Percentiles rank a stretch among this genome's conserved stretches.
Evolutionary conservation across 176 grass and related monocot genomes (phyloP).

Genomic region (Eragrostis nindensis): DNA sequence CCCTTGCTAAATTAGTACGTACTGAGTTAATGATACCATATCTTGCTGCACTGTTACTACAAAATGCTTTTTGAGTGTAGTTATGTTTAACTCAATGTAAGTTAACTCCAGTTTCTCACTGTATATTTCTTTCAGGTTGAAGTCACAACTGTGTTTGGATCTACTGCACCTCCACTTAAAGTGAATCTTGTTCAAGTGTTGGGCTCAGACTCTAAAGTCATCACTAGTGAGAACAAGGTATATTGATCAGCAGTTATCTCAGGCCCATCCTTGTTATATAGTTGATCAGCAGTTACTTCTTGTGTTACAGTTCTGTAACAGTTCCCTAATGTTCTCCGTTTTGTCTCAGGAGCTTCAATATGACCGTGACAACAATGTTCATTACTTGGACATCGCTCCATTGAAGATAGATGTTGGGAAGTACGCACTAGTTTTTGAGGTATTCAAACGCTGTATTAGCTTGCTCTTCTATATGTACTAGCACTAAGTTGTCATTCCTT

Average conservation of each 20-base stretch:
- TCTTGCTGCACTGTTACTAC: neutral
- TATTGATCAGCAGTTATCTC: slow-evolving; percentile 21
- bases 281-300: neutral
- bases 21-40: neutral
- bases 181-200: slow-evolving; percentile 75
- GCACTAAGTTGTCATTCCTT: neutral
- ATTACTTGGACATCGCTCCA: slow-evolving; percentile 84
- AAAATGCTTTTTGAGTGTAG: neutral
- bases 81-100: neutral
- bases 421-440: slow-evolving; percentile 90
- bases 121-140: slow-evolving; percentile 71
- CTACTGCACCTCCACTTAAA: slow-evolving; percentile 71
- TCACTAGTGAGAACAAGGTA: slow-evolving; percentile 51
- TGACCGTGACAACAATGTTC: slow-evolving; percentile 70
- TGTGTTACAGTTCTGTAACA: neutral
- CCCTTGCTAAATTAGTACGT: neutral
- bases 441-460: slow-evolving; percentile 41
- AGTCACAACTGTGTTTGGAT: slow-evolving; percentile 93
- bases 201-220: slow-evolving; percentile 68
- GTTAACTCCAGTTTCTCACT: slow-evolving; percentile 16
- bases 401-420: slow-evolving; percentile 95
- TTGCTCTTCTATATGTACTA: slow-evolving; percentile 18
- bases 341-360: slow-evolving; percentile 80
- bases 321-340: slow-evolving; percentile 36
- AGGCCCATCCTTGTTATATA: neutral